Evolutionary conservation across 108 stramenopile species (phyloP).

Genomic region (Skeletonema potamos): DNA sequence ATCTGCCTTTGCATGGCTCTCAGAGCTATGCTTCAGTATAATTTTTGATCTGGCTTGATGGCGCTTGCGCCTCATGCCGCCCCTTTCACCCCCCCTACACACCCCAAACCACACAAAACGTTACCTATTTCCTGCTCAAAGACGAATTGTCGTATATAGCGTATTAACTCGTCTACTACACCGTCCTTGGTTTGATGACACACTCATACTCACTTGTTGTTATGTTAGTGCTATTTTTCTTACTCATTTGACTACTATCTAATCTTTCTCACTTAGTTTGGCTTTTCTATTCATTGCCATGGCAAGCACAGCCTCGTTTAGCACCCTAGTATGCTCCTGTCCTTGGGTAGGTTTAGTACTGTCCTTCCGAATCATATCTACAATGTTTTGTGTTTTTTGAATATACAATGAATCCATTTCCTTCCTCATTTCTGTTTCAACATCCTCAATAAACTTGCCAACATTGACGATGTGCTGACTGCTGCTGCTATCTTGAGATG

Average conservation of each 20-base stretch:
- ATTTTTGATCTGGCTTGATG: constrained; percentile 83
- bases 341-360: constrained; percentile 11
- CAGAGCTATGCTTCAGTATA: constrained; percentile 69
- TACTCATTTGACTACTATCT: background rate
- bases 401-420: constrained; percentile 85
- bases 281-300: constrained; percentile 10
- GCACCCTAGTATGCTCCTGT: constrained; percentile 24
- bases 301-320: constrained; percentile 33
- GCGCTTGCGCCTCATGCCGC: constrained; percentile 85
- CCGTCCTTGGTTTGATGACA: too few relatives aligned
- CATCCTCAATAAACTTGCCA: constrained; percentile 92
- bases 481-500: background rate
- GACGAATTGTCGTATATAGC: too few relatives aligned
- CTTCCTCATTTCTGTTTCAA: constrained; percentile 87
- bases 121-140: too few relatives aligned
- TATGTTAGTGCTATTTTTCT: too few relatives aligned
- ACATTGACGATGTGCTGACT: constrained; percentile 86
- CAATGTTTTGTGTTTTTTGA: constrained; percentile 85
- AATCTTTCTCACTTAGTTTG: background rate
- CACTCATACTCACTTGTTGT: too few relatives aligned
- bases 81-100: constrained; percentile 44
- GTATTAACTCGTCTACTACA: too few relatives aligned
- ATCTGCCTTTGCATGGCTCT: constrained; percentile 64
- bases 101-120: background rate
- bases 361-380: constrained; percentile 66